Base-by-base conservation (phyloP, 2,329 filamentous ascomycete species). In the Aspergillus thermomutatus region DNA sequence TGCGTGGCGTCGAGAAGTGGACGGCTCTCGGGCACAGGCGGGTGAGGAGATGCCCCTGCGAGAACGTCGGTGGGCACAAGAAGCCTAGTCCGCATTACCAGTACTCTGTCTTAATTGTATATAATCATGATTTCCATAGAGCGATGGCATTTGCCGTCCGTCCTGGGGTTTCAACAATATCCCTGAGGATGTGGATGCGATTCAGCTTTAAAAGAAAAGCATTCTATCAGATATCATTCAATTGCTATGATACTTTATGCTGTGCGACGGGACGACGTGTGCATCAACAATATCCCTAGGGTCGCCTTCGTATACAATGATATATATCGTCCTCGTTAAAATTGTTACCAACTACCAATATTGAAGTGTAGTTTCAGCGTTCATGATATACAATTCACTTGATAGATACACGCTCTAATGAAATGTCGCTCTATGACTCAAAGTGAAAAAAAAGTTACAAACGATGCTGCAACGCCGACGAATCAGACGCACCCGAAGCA, bases 1-100 rank as follows among this genome's bases (percentile, higher is more conserved):
- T 83, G 91, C 88, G 3, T 97, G 91, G 91, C 90, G 92, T 70
- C 86, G 82, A 48, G 90, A 93, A 72, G 75, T 79, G 23, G 83
- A 88, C 56, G 89, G 88, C 7, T 84, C 80, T 59, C 82, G 90
- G 49, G 72, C 74, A 50, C 66, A 72, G 48, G 71, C 78, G 37
- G 80, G 80, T 1, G 80, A 82, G 63, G 83, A 89, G 59, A 82
- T 87, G 77, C 84, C 90, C 1, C 71, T 94, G 54, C 82, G 93
- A 53, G 93, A 97, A 76, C 81, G 82, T 72, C 83, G 90, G 66
- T 97, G 93, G 93, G 85, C 87, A 27, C 81, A 88, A 68, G 80
- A 83, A 59, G 71, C 64, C 49, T 71, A 63, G 63, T 17, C 28
- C 19, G 3, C 8, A 34, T 41, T 17, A 23, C n/a, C 53, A 51